A percentile compares a stretch with the other conserved stretches of the same genome.
Evolutionary conservation across 768 basidiomycete species (phyloP).

Genomic region (Mycena belliarum): DNA sequence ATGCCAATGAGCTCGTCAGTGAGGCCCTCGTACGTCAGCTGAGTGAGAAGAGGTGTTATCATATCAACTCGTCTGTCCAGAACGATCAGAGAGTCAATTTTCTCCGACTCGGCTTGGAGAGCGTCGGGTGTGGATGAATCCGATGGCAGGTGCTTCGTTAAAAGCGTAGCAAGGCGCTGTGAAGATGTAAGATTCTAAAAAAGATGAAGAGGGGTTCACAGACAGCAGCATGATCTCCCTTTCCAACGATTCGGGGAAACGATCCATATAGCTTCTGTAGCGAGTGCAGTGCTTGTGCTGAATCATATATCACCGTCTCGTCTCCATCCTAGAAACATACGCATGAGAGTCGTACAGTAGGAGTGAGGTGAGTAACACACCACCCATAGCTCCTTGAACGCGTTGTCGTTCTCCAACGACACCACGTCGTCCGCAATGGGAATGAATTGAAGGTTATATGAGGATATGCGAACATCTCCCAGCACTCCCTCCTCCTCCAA

Average conservation of each 20-base stretch:
- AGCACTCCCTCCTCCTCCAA: slow-evolving; percentile 97
- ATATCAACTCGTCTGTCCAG: slow-evolving; percentile 91
- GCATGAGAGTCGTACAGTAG: slow-evolving; percentile 4
- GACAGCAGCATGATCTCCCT: slow-evolving; percentile 86
- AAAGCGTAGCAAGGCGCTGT: slow-evolving; percentile 75
- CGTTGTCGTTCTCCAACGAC: slow-evolving; percentile 82
- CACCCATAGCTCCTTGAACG: slow-evolving; percentile 89
- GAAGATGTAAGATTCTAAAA: slow-evolving; percentile 3
- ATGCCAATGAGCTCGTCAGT: slow-evolving; percentile 91
- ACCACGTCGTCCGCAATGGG: slow-evolving; percentile 92
- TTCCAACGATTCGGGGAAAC: slow-evolving; percentile 91
- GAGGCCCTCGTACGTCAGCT: slow-evolving; percentile 95
- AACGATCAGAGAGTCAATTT: slow-evolving; percentile 84
- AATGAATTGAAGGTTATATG: slow-evolving; percentile 92
- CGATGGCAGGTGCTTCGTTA: slow-evolving; percentile 56
- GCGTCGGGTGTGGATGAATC: slow-evolving; percentile 39
- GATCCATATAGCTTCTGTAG: slow-evolving; percentile 84
- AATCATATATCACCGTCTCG: slow-evolving; percentile 85
- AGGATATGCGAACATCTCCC: slow-evolving; percentile 86
- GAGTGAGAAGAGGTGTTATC: slow-evolving; percentile 93
- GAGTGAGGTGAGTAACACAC: slow-evolving; percentile 48
- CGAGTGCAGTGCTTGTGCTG: slow-evolving; percentile 81
- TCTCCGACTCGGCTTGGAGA: slow-evolving; percentile 50
- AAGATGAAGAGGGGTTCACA: slow-evolving; percentile 22
- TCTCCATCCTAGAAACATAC: slow-evolving; percentile 77